phyloP scores from a whole-genome alignment of 2,329 filamentous ascomycete genomes.

The Trichoderma cornu-damae region DNA sequence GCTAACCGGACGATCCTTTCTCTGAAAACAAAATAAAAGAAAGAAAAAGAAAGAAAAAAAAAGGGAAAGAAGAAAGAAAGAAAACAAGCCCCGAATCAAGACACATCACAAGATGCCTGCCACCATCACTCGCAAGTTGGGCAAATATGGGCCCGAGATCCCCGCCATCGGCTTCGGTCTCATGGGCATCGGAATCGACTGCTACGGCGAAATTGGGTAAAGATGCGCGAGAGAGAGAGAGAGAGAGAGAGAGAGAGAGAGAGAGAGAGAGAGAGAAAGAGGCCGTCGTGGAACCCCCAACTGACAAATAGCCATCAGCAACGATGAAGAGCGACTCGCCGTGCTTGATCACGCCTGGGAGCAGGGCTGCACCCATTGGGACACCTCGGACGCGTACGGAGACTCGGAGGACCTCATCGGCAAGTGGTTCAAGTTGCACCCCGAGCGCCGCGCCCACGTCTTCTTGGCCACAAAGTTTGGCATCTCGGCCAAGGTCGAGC shows the following conservation, averaged over 20 bases:
- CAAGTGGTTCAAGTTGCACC: slow-evolving; percentile 43
- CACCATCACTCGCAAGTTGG: slow-evolving; percentile 31
- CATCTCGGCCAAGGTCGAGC: slow-evolving; percentile 17
- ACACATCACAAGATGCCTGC: not conserved
- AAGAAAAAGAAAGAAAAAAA: no score
- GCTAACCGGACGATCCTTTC: no score
- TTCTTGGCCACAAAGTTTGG: slow-evolving; percentile 44
- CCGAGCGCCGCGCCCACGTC: slow-evolving; percentile 44
- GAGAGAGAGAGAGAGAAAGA: no score
- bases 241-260: no score
- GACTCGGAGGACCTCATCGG: slow-evolving; percentile 46
- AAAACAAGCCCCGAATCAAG: not conserved
- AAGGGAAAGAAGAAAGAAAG: no score
- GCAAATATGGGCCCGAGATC: slow-evolving; percentile 48
- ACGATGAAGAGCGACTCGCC: slow-evolving; percentile 43
- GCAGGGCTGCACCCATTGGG: slow-evolving; percentile 49
- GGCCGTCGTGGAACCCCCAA: not conserved
- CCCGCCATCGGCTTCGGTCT: slow-evolving; percentile 48
- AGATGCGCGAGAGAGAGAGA: no score
- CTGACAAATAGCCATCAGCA: not conserved
- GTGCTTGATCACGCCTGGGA: slow-evolving; percentile 49
- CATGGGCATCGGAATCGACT: slow-evolving; percentile 42
- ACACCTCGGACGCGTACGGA: slow-evolving; percentile 43
- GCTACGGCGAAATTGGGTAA: slow-evolving; percentile 35
- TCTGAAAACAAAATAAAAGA: no score